Percentiles rank a stretch among this genome's conserved stretches.
Evolutionary conservation across 2,329 filamentous ascomycete genomes (phyloP).

Genomic region (Phialemonium atrogriseum): DNA sequence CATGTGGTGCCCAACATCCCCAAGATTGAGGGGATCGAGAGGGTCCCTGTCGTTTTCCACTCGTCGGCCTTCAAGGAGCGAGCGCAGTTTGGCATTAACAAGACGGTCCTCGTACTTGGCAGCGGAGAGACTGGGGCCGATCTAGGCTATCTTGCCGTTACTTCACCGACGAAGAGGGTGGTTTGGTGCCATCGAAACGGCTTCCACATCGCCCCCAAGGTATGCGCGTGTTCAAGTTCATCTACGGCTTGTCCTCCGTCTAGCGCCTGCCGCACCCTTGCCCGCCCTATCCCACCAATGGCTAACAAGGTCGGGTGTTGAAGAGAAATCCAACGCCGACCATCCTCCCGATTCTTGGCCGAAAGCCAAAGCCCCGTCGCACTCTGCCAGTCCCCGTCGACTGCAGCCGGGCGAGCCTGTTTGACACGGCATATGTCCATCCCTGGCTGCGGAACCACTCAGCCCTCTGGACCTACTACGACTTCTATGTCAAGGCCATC

Average conservation of each 20-base stretch:
- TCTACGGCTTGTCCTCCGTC: no score
- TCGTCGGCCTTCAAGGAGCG: conserved; percentile 26
- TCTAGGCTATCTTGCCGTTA: conserved; percentile 26
- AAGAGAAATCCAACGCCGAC: conserved; percentile 18
- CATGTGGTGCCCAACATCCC: conserved; percentile 24
- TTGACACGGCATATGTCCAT: conserved; percentile 44
- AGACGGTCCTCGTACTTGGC: conserved; percentile 26
- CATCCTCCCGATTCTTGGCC: conserved; percentile 7
- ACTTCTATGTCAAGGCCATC: conserved; percentile 33
- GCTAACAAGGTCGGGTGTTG: conserved; percentile 1
- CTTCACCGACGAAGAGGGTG: conserved; percentile 24
- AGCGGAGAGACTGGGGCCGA: conserved; percentile 29
- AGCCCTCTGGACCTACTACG: conserved; percentile 36
- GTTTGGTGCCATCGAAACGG: conserved; percentile 28
- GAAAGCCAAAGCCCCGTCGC: conserved; percentile 10
- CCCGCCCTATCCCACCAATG: no score
- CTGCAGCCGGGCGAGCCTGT: conserved; percentile 36
- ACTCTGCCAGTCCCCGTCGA: conserved; percentile 35
- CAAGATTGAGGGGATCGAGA: conserved; percentile 21
- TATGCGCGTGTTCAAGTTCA: no score
- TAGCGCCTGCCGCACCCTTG: no score
- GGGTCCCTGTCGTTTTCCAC: conserved; percentile 20
- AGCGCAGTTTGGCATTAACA: conserved; percentile 22
- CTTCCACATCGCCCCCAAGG: conserved; percentile 27
- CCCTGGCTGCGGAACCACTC: conserved; percentile 32